Conservation (phyloP, 768 basidiomycete genomes). For the Hydnum rufescens region DNA sequence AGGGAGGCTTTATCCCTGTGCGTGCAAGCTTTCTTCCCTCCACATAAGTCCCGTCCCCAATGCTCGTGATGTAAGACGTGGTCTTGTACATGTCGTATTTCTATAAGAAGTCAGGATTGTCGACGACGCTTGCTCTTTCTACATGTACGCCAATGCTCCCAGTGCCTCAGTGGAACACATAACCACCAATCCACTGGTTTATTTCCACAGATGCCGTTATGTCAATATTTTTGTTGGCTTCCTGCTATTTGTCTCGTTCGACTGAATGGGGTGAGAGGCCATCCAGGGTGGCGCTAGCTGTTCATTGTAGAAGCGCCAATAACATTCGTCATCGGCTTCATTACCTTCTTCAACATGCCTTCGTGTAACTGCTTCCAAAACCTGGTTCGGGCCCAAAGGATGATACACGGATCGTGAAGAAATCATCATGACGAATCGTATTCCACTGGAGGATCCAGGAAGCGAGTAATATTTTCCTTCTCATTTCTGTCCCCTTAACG, state of each 20-base stretch:
- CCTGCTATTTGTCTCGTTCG: conserved; percentile 41
- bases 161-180: too few relatives aligned
- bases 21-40: too few relatives aligned
- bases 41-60: too few relatives aligned
- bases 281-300: conserved; percentile 26
- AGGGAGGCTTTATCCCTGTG: conserved; percentile 46
- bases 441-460: conserved; percentile 7
- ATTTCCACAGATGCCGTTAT: conserved; percentile 48
- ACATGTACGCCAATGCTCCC: not conserved
- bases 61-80: too few relatives aligned
- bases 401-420: conserved; percentile 48
- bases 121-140: conserved; percentile 12
- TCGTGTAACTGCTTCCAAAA: too few relatives aligned
- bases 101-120: conserved; percentile 37
- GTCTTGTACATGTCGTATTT: conserved; percentile 48
- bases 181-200: conserved; percentile 19
- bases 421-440: conserved; percentile 25
- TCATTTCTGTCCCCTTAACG: conserved; percentile 41
- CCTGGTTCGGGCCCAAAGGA: too few relatives aligned
- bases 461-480: not conserved
- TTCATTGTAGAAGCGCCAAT: conserved; percentile 34
- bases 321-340: too few relatives aligned
- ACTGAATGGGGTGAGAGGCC: conserved; percentile 32
- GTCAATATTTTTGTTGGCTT: conserved; percentile 39
- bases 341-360: too few relatives aligned